Conservation (phyloP, 805 yeast genomes). For the Saturnispora sanitii region DNA sequence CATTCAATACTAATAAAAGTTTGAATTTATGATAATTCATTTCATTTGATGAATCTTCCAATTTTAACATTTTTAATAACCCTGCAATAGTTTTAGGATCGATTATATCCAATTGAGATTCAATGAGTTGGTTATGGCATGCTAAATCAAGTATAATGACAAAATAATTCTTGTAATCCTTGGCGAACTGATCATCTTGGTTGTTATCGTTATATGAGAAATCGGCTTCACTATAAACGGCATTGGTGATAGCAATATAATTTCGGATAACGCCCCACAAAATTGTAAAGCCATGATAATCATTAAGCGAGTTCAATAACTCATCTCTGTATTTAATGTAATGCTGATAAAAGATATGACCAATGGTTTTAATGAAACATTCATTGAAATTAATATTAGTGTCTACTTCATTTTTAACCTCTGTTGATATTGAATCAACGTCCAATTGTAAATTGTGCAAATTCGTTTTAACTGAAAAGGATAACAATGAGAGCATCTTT, state of each 20-base stretch:
- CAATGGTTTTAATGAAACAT: conserved; percentile 24
- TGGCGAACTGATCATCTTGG: conserved; percentile 18
- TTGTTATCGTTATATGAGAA: conserved; percentile 15
- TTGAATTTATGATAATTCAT: conserved; percentile 61
- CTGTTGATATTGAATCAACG: conserved; percentile 11
- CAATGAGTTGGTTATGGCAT: conserved; percentile 35
- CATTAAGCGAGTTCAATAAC: conserved; percentile 36
- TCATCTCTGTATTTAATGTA: conserved; percentile 17
- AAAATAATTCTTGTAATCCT: conserved; percentile 27
- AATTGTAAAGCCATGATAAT: conserved; percentile 43
- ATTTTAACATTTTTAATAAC: conserved; percentile 36
- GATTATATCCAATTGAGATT: conserved; percentile 32
- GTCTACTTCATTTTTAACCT: conserved; percentile 16
- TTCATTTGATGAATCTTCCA: conserved; percentile 40
- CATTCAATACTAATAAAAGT: conserved; percentile 66
- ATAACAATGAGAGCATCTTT: conserved; percentile 37
- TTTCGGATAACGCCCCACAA: conserved; percentile 24
- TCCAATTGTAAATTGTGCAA: conserved; percentile 17
- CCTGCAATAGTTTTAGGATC: conserved; percentile 37
- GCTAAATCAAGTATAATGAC: conserved; percentile 49
- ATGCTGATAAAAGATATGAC: conserved; percentile 24
- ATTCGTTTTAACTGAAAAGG: conserved; percentile 23
- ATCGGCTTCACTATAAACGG: conserved; percentile 10
- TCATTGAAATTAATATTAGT: conserved; percentile 20
- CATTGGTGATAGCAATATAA: conserved; percentile 28